Base-by-base conservation (phyloP, 495 filamentous ascomycete genomes). In the Penicillium cosmopolitanum region DNA sequence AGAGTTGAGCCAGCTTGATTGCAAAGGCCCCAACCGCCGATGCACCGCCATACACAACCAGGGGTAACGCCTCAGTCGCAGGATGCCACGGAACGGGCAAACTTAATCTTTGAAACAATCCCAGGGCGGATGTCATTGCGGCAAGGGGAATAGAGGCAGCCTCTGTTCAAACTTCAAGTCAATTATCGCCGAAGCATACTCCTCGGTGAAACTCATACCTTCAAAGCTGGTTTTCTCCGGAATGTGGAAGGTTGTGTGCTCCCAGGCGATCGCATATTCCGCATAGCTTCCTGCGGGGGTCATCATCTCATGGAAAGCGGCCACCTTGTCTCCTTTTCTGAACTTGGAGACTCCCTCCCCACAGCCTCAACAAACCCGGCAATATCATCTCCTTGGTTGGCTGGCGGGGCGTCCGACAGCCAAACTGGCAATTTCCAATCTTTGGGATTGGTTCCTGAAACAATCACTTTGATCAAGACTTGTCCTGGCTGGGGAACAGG, bases 81-180 rank as follows among this genome's bases (percentile, higher is more conserved):
- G 79, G 77, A 2, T 69, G 69, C 87, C 87, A 92, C 1, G 89
- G 89, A 35, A 84, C 70, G 6, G 90, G 89, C 3, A 93, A 81
- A 5, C 70, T 67, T 10, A 92, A 78, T 3, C 72, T 66, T 28
- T 74, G 66, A 61, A 87, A 89, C 0, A 93, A 71, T 1, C 82
- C 89, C 2, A 91, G 57, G 0, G 87, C 88, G 2, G 88, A 79
- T 1, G 90, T 93, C 86, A 91, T 85, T 28, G 87, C 88, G 4
- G 90, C 89, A 4, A 93, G 79, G 0, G 89, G 90, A 40, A 92
- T 78, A 0, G 89, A 84, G 0, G 90, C 84, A 12, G 83, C 90
- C 73, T 91, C 87, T 59, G 60, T 25, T 2, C 5, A 21, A 21
- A 21, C 19, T 21, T 21, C 19, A 40, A 23, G n/a, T 36, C 15